Evolutionary conservation across 1,284 basidiomycete species (phyloP), one percentile per base, ranked within the genome.

Genomic region (Ustanciosporium gigantosporum): DNA sequence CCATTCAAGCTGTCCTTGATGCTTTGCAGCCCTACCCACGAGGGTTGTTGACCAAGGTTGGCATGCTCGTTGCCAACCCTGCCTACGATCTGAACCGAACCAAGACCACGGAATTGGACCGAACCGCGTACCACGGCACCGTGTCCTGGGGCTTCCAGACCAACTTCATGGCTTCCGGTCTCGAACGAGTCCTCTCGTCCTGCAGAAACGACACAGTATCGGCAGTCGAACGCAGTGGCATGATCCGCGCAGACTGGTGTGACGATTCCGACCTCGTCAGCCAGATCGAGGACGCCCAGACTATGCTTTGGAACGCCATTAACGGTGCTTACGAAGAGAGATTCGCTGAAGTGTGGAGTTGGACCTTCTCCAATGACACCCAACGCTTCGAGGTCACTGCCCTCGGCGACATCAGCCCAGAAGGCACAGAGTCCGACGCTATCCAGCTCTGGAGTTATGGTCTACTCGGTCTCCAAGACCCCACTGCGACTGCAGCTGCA

Each of bases 111-210:
- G 73, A 78, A 3, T 78, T 81, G 41, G 70, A 76, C 44, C 77
- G 81, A 34, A 71, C 73, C 5, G 75, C 77, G n/a, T 81, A 81
- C 62, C 81, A 82, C 58, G 81, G 81, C 11, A 80, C 81, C 22
- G 81, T 81, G 16, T 72, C 79, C 8, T 82, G 81, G 78, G 78
- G 78, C 2, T 82, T 79, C 77, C 80, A 81, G 68, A 80, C 81
- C 70, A 79, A 79, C 25, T 71, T 81, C 17, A 82, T 82, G 81
- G 80, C 81, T 1, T 73, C 77, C 2, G 81, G 81, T 20, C 60
- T 82, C 11, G 74, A 77, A 23, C 68, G 76, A 15, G 80, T 81
- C 59, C 74, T 81, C 11, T 68, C 73, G 2, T 70, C 79, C 22
- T 81, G 81, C 60, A 69, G 61, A 39, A 45, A 29, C 40, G 53